phyloP scores from a whole-genome alignment of 169 alveolate species.

The Besnoitia besnoiti region DNA sequence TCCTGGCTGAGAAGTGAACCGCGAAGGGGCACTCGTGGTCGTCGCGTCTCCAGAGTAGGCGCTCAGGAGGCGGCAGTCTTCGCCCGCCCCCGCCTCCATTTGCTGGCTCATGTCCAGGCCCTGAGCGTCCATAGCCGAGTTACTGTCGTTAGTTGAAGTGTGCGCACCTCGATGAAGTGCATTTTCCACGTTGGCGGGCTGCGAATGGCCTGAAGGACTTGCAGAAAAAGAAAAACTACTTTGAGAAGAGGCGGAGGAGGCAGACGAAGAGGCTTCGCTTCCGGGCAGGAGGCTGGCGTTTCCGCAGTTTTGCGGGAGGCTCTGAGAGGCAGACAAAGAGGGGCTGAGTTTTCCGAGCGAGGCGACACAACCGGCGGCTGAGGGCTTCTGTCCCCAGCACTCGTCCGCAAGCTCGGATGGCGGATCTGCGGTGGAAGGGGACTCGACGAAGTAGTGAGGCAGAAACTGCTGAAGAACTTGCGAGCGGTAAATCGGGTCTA shows the following conservation, averaged over 20 bases:
- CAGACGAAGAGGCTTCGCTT: background rate
- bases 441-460: conserved; percentile 47
- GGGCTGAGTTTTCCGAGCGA: background rate
- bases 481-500: conserved; percentile 63
- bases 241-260: background rate
- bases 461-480: conserved; percentile 54
- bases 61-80: conserved; percentile 18
- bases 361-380: background rate
- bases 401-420: background rate
- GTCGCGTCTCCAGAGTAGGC: background rate
- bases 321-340: background rate
- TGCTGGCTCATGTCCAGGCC: background rate
- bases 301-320: background rate
- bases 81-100: background rate
- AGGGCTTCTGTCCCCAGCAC: background rate
- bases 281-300: background rate
- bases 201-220: no score
- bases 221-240: background rate
- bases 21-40: conserved; percentile 6
- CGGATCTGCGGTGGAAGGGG: background rate
- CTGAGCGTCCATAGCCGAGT: background rate
- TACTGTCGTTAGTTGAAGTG: background rate
- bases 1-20: background rate
- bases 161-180: background rate
- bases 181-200: background rate